Evolutionary conservation across 768 basidiomycete genomes (phyloP).

Genomic region (Rhizopogon vesiculosus): DNA sequence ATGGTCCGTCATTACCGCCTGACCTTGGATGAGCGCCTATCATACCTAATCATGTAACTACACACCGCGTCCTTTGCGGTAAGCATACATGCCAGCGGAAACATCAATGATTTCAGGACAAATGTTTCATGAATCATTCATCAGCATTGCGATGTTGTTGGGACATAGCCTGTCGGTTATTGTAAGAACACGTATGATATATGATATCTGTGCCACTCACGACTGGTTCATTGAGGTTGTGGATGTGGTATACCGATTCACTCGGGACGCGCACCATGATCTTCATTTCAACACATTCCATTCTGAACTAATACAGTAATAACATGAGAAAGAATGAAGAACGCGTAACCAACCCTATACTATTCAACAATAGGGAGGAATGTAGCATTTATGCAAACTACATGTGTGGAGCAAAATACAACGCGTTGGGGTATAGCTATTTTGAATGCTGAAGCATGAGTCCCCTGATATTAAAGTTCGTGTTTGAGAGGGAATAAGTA

Average conservation of each 20-base stretch:
- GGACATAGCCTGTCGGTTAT: background rate
- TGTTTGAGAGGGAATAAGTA: background rate
- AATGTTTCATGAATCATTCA: background rate
- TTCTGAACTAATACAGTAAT: background rate
- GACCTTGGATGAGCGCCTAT: background rate
- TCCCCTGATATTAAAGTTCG: background rate
- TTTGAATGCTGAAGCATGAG: background rate
- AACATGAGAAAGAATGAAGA: background rate
- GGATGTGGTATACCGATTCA: too few species aligned
- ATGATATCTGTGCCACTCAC: too few species aligned
- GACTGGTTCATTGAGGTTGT: too few species aligned
- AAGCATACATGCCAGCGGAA: too few species aligned
- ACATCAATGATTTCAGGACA: too few species aligned
- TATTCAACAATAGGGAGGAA: background rate
- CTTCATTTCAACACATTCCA: background rate
- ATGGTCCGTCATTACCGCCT: too few species aligned
- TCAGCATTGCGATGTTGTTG: background rate
- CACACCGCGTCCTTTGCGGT: too few species aligned
- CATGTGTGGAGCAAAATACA: background rate
- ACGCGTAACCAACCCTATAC: background rate
- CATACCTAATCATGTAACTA: background rate
- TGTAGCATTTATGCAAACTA: background rate
- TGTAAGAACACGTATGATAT: too few species aligned
- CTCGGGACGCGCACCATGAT: too few species aligned
- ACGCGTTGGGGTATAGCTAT: background rate